Base-by-base conservation (phyloP, 2,329 filamentous ascomycete species). In the Alternaria dauci region DNA sequence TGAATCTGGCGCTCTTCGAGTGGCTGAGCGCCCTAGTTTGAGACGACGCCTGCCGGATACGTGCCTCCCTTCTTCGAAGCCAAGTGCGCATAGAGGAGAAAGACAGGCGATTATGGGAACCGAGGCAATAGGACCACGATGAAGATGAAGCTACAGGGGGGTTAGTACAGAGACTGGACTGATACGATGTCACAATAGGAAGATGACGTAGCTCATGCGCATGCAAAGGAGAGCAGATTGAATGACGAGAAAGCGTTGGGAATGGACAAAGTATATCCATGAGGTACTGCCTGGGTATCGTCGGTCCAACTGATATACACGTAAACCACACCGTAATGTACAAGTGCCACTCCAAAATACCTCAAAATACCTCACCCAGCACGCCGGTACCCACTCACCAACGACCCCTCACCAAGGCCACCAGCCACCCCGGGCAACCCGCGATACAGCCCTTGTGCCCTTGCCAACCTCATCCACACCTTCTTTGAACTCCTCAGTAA, bases 321-420 rank as follows among this genome's bases (percentile, higher is more conserved):
- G 26, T 55, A 34, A 23, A 41, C 20, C 42, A 52, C 28, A 48
- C 39, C 26, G 34, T 53, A 53, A 12, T 43, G 18, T 53, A 34
- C 38, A 42, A 20, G 28, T 43, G 18, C 51, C 38, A 42, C 14
- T 26, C 20, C 38, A 18, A 23, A 18, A 30, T n/a, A 23, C 43
- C 43, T 23, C 52, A 8, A 55, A 39, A 20, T 28, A 28, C 34
- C 46, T 50, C n/a, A 25, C 50, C 51, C 43, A 18, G 25, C 23
- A 43, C 20, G n/a, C 12, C 34, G 26, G 32, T 26, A 39, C 34
- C 34, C 34, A 48, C 47, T 9, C 14, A 50, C 32, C 20, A 50
- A 25, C 1, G 25, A 9, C 8, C 14, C 32, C 34, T 70, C 52
- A 72, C 68, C 70, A 72, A 54, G 70, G 68, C 70, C 70, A 72